phyloP scores from a whole-genome alignment of 164 flowering plant species.

The Sextonia rubra region DNA sequence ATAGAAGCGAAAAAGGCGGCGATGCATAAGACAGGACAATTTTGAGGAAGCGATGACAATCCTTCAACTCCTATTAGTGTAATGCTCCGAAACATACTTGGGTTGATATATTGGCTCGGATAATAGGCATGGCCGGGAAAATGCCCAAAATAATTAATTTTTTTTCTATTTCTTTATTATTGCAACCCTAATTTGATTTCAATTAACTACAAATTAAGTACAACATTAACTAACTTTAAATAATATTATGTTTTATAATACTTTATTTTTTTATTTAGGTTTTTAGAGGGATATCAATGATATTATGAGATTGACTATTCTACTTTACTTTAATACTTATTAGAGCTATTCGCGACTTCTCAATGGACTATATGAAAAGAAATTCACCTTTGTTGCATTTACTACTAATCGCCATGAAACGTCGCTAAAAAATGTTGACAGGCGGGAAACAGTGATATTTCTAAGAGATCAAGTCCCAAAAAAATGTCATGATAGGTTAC shows the following conservation, averaged over 20 bases:
- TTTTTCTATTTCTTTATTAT: too few relatives aligned
- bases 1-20: conserved; percentile 10
- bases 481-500: conserved; percentile 23
- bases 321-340: too few relatives aligned
- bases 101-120: conserved; percentile 31
- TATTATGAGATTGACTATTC: too few relatives aligned
- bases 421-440: too few relatives aligned
- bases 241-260: too few relatives aligned
- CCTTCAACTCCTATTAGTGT: conserved; percentile 31
- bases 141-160: conserved; percentile 28
- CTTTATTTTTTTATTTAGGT: too few relatives aligned
- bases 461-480: conserved; percentile 30
- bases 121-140: conserved; percentile 26
- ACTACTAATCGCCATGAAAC: too few relatives aligned
- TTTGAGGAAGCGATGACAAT: conserved; percentile 24
- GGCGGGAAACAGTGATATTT: conserved; percentile 32
- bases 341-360: too few relatives aligned
- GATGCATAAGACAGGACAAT: conserved; percentile 19
- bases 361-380: too few relatives aligned
- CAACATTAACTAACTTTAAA: conserved; percentile 35
- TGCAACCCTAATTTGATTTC: conserved; percentile 29
- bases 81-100: conserved; percentile 24
- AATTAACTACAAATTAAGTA: conserved; percentile 31
- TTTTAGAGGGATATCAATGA: too few relatives aligned
- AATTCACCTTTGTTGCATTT: too few relatives aligned